Evolutionary conservation across 805 yeast genomes (phyloP).

Genomic region (Ogataea paradorogensis): DNA sequence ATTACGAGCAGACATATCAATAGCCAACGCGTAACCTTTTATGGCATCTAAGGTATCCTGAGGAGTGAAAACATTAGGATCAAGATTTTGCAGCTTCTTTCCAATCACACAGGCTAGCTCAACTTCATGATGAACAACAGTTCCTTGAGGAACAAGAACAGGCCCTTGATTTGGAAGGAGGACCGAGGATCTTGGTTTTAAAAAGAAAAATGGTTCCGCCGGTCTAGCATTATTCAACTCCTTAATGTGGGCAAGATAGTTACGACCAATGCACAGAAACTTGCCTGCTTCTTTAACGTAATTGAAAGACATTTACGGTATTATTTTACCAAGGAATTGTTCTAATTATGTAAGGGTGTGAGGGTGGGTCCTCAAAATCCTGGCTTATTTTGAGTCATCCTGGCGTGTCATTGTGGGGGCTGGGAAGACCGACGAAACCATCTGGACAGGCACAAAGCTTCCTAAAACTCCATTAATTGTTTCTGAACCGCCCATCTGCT

Average conservation of each 20-base stretch:
- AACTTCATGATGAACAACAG: conserved; percentile 84
- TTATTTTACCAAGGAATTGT: no score
- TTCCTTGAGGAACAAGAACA: conserved; percentile 78
- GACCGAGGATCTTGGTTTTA: conserved; percentile 83
- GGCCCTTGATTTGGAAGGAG: conserved; percentile 70
- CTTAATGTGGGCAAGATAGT: conserved; percentile 92
- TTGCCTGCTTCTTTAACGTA: conserved; percentile 68
- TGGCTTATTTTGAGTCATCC: conserved; percentile 1
- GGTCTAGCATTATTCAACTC: conserved; percentile 85
- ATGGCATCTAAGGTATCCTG: conserved; percentile 74
- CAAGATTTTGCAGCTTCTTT: conserved; percentile 57
- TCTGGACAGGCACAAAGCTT: conserved; percentile 29
- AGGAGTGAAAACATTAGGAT: conserved; percentile 52
- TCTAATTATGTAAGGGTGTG: background rate
- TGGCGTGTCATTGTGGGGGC: conserved; percentile 2
- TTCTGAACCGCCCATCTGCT: conserved; percentile 46
- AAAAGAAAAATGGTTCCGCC: conserved; percentile 83
- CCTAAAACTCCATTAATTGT: conserved; percentile 41
- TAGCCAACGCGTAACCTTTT: conserved; percentile 83
- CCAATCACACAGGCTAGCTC: conserved; percentile 82
- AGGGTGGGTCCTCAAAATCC: background rate
- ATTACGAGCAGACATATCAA: conserved; percentile 94
- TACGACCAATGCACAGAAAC: conserved; percentile 92
- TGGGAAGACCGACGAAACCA: conserved; percentile 2
- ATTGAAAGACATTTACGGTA: conserved; percentile 38